phyloP scores from a whole-genome alignment of 1,284 basidiomycete genomes.

The Wallemia ichthyophaga region DNA sequence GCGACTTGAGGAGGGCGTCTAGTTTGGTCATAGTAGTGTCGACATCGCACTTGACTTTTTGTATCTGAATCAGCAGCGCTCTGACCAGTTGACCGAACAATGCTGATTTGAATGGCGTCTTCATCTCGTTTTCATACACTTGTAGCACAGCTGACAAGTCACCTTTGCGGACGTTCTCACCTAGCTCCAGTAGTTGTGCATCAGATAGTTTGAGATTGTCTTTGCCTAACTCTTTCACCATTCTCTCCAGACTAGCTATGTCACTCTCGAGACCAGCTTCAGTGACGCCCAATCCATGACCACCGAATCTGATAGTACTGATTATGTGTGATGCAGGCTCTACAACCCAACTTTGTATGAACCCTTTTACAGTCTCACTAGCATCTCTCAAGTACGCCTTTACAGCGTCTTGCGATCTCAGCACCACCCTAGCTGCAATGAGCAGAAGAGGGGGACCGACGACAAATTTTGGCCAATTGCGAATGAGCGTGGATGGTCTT shows the following conservation, averaged over 20 bases:
- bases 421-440: background rate
- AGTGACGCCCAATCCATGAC: background rate
- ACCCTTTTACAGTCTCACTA: background rate
- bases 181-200: constrained; percentile 31
- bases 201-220: constrained; percentile 40
- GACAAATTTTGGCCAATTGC: background rate
- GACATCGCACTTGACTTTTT: constrained; percentile 92
- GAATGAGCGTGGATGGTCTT: background rate
- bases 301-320: background rate
- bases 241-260: constrained; percentile 34
- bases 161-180: constrained; percentile 37
- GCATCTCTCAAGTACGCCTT: background rate
- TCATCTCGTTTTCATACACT: constrained; percentile 77
- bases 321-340: background rate
- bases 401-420: background rate
- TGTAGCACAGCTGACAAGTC: constrained; percentile 65
- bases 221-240: constrained; percentile 55
- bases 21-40: constrained; percentile 58
- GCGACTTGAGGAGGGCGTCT: constrained; percentile 72
- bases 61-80: constrained; percentile 68
- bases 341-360: background rate
- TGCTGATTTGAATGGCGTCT: constrained; percentile 48
- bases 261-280: background rate
- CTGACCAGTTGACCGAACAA: constrained; percentile 54
- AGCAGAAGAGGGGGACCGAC: background rate